Percentiles rank a stretch among this genome's conserved stretches.
Conservation (phyloP, 225 moss, liverwort and hornwort genomes). For the Neckera pumila region DNA sequence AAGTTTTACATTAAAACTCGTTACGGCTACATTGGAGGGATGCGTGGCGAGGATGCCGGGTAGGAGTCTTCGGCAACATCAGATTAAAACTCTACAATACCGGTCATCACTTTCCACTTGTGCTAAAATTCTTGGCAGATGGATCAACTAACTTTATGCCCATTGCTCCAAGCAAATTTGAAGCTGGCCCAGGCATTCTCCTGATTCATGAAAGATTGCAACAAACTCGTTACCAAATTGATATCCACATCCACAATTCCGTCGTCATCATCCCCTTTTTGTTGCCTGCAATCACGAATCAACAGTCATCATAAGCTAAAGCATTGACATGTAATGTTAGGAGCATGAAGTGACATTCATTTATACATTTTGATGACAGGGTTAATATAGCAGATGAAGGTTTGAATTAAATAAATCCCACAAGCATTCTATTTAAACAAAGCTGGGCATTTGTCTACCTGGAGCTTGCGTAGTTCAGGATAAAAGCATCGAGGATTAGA, state of each 20-base stretch:
- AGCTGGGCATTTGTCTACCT: background rate
- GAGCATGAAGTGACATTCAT: background rate
- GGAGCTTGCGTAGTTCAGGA: background rate
- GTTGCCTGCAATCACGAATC: constrained; percentile 1
- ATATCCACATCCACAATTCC: constrained; percentile 76
- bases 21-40: background rate
- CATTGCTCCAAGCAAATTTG: constrained; percentile 87
- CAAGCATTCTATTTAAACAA: background rate
- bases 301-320: background rate
- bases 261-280: constrained; percentile 15
- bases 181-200: constrained; percentile 98
- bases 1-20: too few relatives aligned
- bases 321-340: background rate
- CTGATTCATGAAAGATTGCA: constrained; percentile 82
- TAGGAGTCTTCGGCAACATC: background rate
- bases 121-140: constrained; percentile 24
- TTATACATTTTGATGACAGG: background rate
- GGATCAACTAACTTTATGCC: constrained; percentile 66
- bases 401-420: background rate
- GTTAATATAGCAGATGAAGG: background rate
- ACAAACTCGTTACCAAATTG: constrained; percentile 77
- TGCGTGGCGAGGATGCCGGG: background rate
- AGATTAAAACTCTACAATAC: background rate
- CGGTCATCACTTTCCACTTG: constrained; percentile 9
- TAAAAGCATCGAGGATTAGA: background rate